phyloP scores from a whole-genome alignment of 345 rosid species.

The Erodium maritimum region DNA sequence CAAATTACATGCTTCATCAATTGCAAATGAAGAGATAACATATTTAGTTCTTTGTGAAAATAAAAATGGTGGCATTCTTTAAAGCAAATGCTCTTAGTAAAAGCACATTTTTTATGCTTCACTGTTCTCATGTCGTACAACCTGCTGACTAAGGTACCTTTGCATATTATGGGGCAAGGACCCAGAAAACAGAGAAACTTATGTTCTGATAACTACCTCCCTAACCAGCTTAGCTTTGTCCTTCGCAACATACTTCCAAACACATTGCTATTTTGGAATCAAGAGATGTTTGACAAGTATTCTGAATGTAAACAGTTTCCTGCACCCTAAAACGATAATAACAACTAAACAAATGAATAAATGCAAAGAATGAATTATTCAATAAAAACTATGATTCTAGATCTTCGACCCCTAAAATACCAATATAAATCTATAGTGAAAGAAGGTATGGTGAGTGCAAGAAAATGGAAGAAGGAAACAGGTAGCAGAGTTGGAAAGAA shows the following conservation, averaged over 20 bases:
- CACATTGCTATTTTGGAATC: neutral
- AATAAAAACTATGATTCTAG: neutral
- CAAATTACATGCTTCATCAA: neutral
- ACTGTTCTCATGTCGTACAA: neutral
- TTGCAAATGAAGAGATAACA: neutral
- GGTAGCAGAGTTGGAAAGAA: slow-evolving; percentile 3
- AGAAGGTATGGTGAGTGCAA: neutral
- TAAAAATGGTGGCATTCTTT: neutral
- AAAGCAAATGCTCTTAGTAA: neutral
- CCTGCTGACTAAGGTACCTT: neutral
- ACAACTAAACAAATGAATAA: too few species aligned
- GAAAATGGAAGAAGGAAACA: too few species aligned
- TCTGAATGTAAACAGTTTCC: neutral
- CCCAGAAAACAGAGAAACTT: neutral
- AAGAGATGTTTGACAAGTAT: neutral
- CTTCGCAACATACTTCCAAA: neutral
- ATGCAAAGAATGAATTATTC: neutral
- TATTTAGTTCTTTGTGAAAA: neutral
- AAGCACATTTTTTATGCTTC: neutral
- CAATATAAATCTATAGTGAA: neutral
- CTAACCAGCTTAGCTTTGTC: neutral
- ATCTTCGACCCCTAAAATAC: neutral
- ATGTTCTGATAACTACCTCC: neutral
- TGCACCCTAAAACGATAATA: neutral
- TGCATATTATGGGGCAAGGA: neutral